Evolutionary conservation across 352 stramenopile genomes (phyloP).

Genomic region (Globisporangium cederbergense): DNA sequence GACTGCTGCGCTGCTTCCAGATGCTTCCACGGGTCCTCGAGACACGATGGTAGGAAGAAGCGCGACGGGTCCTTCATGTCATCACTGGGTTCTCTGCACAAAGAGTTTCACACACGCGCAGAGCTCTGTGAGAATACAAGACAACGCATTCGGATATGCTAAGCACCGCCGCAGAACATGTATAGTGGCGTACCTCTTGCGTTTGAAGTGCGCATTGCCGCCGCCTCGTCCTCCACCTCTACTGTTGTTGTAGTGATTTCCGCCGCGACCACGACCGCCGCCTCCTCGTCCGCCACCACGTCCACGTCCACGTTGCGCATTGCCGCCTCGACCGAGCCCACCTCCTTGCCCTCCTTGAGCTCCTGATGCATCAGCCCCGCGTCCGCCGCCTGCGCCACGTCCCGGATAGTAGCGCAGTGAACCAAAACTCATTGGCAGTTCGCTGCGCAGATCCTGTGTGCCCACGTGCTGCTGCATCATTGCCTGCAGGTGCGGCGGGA

Average conservation of each 20-base stretch:
- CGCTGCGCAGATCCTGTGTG: slow-evolving; percentile 11
- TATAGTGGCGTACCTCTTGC: slow-evolving; percentile 31
- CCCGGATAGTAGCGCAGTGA: background rate
- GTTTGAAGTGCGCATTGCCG: slow-evolving; percentile 30
- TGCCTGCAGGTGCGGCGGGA: slow-evolving; percentile 45
- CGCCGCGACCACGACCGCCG: slow-evolving; percentile 19
- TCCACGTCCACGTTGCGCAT: slow-evolving; percentile 17
- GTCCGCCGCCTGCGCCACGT: background rate
- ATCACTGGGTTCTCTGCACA: slow-evolving; percentile 30
- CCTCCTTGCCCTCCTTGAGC: slow-evolving; percentile 16
- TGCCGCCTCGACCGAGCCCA: background rate
- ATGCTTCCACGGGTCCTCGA: slow-evolving; percentile 61
- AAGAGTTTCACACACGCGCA: slow-evolving; percentile 2
- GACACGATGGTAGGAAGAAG: slow-evolving; percentile 65
- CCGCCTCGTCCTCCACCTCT: slow-evolving; percentile 4
- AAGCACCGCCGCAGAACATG: background rate
- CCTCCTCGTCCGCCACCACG: slow-evolving; percentile 19
- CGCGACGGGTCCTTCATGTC: slow-evolving; percentile 38
- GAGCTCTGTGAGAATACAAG: slow-evolving; percentile 2
- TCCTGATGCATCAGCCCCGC: slow-evolving; percentile 3
- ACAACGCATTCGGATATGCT: background rate
- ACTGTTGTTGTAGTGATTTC: slow-evolving; percentile 19
- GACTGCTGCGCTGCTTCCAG: slow-evolving; percentile 19
- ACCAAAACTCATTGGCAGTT: slow-evolving; percentile 16
- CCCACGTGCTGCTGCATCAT: slow-evolving; percentile 41